Evolutionary conservation across 139 green algal genomes (phyloP), one percentile per base, ranked within the genome.

Genomic region (Parachlorella kessleri): DNA sequence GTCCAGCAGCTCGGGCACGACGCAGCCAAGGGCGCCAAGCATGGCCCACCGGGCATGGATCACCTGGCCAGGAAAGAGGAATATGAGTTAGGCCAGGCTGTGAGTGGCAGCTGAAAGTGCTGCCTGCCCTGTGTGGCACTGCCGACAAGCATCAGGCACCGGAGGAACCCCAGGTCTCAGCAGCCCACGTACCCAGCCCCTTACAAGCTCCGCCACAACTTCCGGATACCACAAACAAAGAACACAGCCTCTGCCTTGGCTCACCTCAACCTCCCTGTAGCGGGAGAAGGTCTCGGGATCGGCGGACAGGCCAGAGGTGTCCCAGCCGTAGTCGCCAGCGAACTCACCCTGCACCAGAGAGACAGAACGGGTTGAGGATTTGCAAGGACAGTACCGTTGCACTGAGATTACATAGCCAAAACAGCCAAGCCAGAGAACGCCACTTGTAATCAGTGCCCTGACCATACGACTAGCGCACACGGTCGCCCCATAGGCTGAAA

Each of bases 21-120:
- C 55, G 87, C 88, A 95, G 77, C 92, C 94, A 42, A 97, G 87
- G 37, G 91, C 90, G 64, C 94, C 96, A 9, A 99, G 92, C 93
- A 99, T 97, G 41, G 96, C 96, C 97, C 97, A 99, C 80, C 96
- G 91, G 21, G 93, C 93, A 90, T 99, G 96, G 87, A 99, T 97
- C 55, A 99, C 48, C 48, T 59, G 48, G 14, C 14, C 21, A 59
- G 21, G 21, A 59, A 14, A 59, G 14, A 59, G 14, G 21, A 59
- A 14, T 59, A 59, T n/a, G n/a, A n/a, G n/a, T n/a, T n/a, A n/a
- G n/a, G n/a, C n/a, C n/a, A n/a, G n/a, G n/a, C n/a, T n/a, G n/a
- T n/a, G n/a, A n/a, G n/a, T n/a, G n/a, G n/a, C n/a, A n/a, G n/a
- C n/a, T n/a, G n/a, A n/a, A n/a, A n/a, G n/a, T n/a, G n/a, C n/a